Percentiles rank a stretch among this genome's conserved stretches.
These are phyloP conservation scores for Penicillium atrosanguineum DNA, from an alignment of 495 filamentous ascomycete genomes.

Conservation along the genomic window DNA sequence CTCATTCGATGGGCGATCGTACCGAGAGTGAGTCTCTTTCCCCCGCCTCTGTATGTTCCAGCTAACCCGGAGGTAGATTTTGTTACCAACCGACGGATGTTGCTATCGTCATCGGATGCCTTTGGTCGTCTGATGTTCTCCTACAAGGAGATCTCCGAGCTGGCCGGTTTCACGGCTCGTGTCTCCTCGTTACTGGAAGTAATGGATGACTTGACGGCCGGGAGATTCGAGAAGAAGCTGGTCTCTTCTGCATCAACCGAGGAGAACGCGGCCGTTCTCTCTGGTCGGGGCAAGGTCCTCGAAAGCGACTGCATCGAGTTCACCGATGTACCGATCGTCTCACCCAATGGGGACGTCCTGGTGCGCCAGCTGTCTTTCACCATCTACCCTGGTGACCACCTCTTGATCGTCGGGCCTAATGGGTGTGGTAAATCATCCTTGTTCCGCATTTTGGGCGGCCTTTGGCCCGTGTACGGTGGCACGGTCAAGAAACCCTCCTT, in stretches of 20 bases:
- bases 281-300: conserved; percentile 70
- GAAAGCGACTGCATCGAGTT: conserved; percentile 86
- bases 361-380: conserved; percentile 81
- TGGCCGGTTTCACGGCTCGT: conserved; percentile 90
- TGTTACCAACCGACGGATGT: conserved; percentile 88
- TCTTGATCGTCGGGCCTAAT: conserved; percentile 94
- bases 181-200: conserved; percentile 87
- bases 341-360: conserved; percentile 90
- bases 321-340: conserved; percentile 90
- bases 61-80: conserved; percentile 52
- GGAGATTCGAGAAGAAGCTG: conserved; percentile 92
- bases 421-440: conserved; percentile 95
- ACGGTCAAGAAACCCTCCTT: conserved; percentile 85
- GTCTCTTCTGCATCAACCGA: conserved; percentile 81
- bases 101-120: conserved; percentile 88
- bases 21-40: conserved; percentile 67
- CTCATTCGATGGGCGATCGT: conserved; percentile 78
- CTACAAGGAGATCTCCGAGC: conserved; percentile 94
- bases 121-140: conserved; percentile 98
- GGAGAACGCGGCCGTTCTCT: conserved; percentile 74
- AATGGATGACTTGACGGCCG: conserved; percentile 87
- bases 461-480: conserved; percentile 99
- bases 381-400: conserved; percentile 80
- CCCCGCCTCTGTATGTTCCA: neutral
- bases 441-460: conserved; percentile 91